These are phyloP conservation scores for Monilinia aucupariae DNA, from an alignment of 2,329 filamentous ascomycete species.

Conservation along the genomic window DNA sequence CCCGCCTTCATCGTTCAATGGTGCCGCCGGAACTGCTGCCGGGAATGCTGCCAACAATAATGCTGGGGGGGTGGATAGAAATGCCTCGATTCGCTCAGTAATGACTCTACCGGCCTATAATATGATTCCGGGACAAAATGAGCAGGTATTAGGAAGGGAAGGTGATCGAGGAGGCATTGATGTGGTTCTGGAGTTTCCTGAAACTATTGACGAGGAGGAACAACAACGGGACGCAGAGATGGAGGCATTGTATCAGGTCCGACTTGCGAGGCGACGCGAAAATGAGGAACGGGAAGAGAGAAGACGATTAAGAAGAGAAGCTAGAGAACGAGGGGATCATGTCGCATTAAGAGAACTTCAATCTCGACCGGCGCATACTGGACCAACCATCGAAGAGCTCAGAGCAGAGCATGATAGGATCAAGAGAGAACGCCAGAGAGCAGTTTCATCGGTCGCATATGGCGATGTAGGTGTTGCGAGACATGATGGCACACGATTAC, in stretches of 20 bases:
- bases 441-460: conserved; percentile 72
- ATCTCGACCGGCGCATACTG: conserved; percentile 45
- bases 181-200: conserved; percentile 78
- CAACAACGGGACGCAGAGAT: conserved; percentile 86
- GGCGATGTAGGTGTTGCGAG: conserved; percentile 69
- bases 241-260: conserved; percentile 87
- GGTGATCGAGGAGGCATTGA: conserved; percentile 91
- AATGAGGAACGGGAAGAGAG: conserved; percentile 71
- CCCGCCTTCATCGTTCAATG: conserved; percentile 19
- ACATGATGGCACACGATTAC: conserved; percentile 70
- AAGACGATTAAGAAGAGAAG: conserved; percentile 64
- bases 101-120: conserved; percentile 90
- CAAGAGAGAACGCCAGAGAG: conserved; percentile 56
- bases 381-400: conserved; percentile 54
- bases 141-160: conserved; percentile 79
- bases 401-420: conserved; percentile 51
- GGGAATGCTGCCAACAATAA: conserved; percentile 7
- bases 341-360: conserved; percentile 61
- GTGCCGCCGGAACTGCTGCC: conserved; percentile 15
- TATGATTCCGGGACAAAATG: conserved; percentile 63
- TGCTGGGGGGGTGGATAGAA: conserved; percentile 58
- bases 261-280: conserved; percentile 69
- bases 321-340: conserved; percentile 65
- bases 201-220: conserved; percentile 67
- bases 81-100: conserved; percentile 84